These are phyloP conservation scores for Cicer arietinum DNA, from an alignment of 306 rosid genomes.

Conservation along the genomic window DNA sequence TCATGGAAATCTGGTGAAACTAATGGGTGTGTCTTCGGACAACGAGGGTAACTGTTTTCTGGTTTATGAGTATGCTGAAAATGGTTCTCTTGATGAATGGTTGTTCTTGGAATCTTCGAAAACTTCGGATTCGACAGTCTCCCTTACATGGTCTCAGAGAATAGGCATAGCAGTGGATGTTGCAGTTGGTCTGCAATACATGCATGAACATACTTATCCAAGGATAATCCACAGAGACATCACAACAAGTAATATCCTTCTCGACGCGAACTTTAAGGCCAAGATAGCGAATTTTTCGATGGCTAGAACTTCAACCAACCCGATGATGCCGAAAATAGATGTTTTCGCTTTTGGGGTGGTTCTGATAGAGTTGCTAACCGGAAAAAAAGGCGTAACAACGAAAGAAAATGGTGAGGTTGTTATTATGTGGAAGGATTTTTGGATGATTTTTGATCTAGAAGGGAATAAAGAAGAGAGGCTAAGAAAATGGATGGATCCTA, in stretches of 20 bases:
- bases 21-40: conserved; percentile 67
- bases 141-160: conserved; percentile 80
- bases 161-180: conserved; percentile 75
- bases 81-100: conserved; percentile 79
- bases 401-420: conserved; percentile 63
- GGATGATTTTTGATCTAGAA: conserved; percentile 58
- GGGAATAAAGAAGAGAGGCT: conserved; percentile 58
- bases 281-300: conserved; percentile 74
- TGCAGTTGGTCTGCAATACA: conserved; percentile 77
- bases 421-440: conserved; percentile 70
- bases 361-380: conserved; percentile 69
- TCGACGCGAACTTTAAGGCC: conserved; percentile 71
- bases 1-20: conserved; percentile 78
- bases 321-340: conserved; percentile 60
- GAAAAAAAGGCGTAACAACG: conserved; percentile 58
- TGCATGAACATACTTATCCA: conserved; percentile 85
- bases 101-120: conserved; percentile 47
- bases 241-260: conserved; percentile 70
- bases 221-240: conserved; percentile 80
- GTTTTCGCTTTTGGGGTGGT: conserved; percentile 78
- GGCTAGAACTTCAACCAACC: conserved; percentile 63
- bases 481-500: conserved; percentile 71
- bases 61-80: conserved; percentile 78
- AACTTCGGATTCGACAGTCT: conserved; percentile 34
- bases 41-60: conserved; percentile 58